These are phyloP conservation scores for Pythium volutum DNA, from an alignment of 352 stramenopile species.

Conservation along the genomic window DNA sequence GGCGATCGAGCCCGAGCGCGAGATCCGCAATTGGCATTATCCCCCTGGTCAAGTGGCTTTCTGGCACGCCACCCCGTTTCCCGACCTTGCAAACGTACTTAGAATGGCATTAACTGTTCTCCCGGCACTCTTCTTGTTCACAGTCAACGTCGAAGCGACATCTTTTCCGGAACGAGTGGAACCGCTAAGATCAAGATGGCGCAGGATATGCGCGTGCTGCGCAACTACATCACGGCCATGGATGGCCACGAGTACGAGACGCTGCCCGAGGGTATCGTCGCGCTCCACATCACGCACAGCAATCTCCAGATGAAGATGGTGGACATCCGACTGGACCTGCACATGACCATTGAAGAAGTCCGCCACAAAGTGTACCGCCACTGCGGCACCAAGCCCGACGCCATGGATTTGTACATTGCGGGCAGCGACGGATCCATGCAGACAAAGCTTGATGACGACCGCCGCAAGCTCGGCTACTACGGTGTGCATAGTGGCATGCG, in stretches of 20 bases:
- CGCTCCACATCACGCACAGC: slow-evolving; percentile 96
- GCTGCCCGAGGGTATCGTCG: slow-evolving; percentile 86
- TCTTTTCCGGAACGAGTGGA: background rate
- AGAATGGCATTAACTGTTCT: background rate
- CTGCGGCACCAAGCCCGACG: slow-evolving; percentile 92
- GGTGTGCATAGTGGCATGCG: slow-evolving; percentile 89
- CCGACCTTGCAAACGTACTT: slow-evolving; percentile 8
- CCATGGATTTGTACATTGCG: slow-evolving; percentile 77
- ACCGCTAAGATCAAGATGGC: slow-evolving; percentile 42
- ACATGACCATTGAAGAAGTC: slow-evolving; percentile 87
- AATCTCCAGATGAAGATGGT: slow-evolving; percentile 97
- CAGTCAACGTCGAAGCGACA: slow-evolving; percentile 12
- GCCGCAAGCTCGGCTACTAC: slow-evolving; percentile 91
- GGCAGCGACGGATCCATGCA: slow-evolving; percentile 46
- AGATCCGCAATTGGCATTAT: slow-evolving; percentile 20
- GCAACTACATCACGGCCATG: slow-evolving; percentile 81
- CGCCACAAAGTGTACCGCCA: slow-evolving; percentile 94
- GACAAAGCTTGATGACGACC: slow-evolving; percentile 65
- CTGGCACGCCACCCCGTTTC: background rate
- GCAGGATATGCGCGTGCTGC: slow-evolving; percentile 66
- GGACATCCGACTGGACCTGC: slow-evolving; percentile 95
- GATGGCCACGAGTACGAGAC: slow-evolving; percentile 85
- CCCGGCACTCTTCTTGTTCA: background rate
- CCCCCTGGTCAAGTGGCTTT: background rate
- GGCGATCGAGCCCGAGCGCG: slow-evolving; percentile 41